Evolutionary conservation across 2,329 filamentous ascomycete species (phyloP).

Genomic region (Trichoderma atroviride): DNA sequence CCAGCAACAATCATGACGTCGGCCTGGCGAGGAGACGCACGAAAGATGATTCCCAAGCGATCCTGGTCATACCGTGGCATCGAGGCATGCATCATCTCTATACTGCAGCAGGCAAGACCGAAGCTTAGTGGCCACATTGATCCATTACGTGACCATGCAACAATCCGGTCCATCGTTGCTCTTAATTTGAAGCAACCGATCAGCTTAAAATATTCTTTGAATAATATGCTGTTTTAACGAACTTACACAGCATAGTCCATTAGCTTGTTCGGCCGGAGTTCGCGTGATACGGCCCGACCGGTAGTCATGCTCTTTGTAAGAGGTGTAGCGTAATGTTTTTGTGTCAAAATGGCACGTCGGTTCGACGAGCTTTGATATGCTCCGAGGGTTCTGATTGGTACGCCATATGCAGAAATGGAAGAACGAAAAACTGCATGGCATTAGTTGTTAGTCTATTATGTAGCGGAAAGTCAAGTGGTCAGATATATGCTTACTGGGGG

Average conservation of each 20-base stretch:
- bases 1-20: conserved; percentile 95
- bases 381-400: not conserved
- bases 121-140: conserved; percentile 83
- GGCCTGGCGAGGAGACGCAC: conserved; percentile 82
- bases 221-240: rapidly evolving
- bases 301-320: not conserved
- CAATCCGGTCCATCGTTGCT: not conserved
- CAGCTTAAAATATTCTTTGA: not conserved
- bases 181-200: not conserved
- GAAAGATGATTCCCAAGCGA: conserved; percentile 86
- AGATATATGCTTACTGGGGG: not conserved
- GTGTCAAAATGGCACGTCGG: not conserved
- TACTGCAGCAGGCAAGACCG: conserved; percentile 82
- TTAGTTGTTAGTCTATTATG: not conserved
- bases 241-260: not conserved
- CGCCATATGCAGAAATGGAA: not conserved
- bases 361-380: not conserved
- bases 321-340: not conserved
- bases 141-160: not conserved
- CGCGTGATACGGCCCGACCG: not conserved
- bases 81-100: conserved; percentile 92
- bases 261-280: not conserved
- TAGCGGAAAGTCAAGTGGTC: too few relatives aligned
- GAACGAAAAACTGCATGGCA: not conserved
- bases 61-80: conserved; percentile 89